Evolutionary conservation across 2,329 filamentous ascomycete species (phyloP), one percentile per base, ranked within the genome.

Genomic region (Colletotrichum orbiculare): DNA sequence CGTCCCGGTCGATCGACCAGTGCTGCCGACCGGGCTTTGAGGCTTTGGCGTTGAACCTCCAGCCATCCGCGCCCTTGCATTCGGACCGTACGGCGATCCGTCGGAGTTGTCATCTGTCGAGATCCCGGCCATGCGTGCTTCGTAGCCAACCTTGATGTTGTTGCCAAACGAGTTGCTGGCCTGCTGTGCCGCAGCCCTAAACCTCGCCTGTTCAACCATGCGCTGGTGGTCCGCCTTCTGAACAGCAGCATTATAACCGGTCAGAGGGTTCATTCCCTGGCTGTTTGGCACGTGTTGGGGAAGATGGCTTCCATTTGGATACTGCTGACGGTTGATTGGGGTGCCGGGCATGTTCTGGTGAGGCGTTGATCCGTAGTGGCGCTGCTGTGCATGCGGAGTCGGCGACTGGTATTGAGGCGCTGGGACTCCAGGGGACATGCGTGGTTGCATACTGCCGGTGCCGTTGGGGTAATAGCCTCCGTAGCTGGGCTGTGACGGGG

Each of bases 151-250:
- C 76, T 87, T 11, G 70, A 79, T 76, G 70, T 79, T 81, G 50
- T 80, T 77, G 17, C 75, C 75, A 60, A 80, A 79, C 62, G 78
- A 77, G 63, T 74, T 73, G 25, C 77, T 77, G 35, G 79, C 75
- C 66, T 82, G 79, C 54, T 82, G 80, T 0, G 81, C 80, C 13
- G 81, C 80, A 12, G 81, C 78, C 34, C 82, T 74, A 3, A 81
- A 82, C 59, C 82, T 81, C 8, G 83, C 82, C 71, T 85, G 83
- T 56, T 85, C 71, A 83, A 74, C 52, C 25, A 66, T 79, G 58
- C 82, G 80, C 70, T 62, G 50, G 15, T 61, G 63, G n/a, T 66
- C 63, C 41, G 63, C 53, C 42, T 59, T 54, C 15, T 54, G 54
- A 17, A 56, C 59, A 38, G 58, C 59, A 38, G 60, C 48, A 12